phyloP scores from a whole-genome alignment of 176 grass and related monocot genomes.

The Oryza officinalis region DNA sequence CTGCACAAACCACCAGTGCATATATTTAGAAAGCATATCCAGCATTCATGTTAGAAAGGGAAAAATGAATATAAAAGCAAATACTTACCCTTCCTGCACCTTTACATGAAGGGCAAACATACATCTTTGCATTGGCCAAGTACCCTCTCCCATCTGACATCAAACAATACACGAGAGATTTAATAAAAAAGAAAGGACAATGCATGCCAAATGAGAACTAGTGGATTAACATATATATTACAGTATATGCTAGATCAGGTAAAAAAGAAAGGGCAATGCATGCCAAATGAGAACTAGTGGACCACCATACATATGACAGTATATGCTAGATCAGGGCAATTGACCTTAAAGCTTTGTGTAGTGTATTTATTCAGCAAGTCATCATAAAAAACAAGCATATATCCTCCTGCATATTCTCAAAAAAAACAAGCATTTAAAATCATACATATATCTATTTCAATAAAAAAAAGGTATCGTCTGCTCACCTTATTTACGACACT shows the following conservation, averaged over 20 bases:
- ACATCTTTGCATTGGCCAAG: conserved; percentile 69
- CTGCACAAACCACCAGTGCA: conserved; percentile 49
- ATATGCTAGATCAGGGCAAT: conserved; percentile 29
- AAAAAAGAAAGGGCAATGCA: conserved; percentile 21
- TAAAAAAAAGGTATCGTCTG: not conserved
- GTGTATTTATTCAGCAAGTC: not conserved
- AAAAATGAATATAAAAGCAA: conserved; percentile 25
- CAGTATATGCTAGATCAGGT: not conserved
- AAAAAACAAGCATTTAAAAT: too few species aligned
- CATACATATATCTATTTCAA: too few species aligned
- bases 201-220: too few species aligned
- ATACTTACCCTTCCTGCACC: conserved; percentile 75
- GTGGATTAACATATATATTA: too few species aligned
- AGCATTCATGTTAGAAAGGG: conserved; percentile 22
- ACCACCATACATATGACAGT: not conserved
- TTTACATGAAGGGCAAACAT: conserved; percentile 77
- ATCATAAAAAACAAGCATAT: conserved; percentile 10
- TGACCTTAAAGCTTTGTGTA: conserved; percentile 20
- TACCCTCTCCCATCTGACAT: conserved; percentile 86
- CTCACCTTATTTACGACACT: not conserved
- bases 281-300: not conserved
- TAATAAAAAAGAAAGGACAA: not conserved
- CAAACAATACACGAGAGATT: conserved; percentile 32
- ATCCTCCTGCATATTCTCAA: not conserved
- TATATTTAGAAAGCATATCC: conserved; percentile 19